phyloP scores from a whole-genome alignment of 2,329 filamentous ascomycete genomes.

The Diplodia seriata region DNA sequence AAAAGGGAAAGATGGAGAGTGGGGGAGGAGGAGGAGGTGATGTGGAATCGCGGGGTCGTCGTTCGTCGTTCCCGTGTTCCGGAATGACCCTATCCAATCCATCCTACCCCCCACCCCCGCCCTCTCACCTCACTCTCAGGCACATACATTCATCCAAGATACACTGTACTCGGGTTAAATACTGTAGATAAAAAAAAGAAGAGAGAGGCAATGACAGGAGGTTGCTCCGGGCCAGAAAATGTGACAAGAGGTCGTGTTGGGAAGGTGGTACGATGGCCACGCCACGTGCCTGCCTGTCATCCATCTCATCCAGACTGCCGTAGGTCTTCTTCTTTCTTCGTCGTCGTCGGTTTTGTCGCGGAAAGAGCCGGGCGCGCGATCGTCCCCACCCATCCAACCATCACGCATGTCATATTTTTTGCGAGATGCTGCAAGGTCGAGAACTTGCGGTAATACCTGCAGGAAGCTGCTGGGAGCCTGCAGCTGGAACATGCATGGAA shows the following conservation, averaged over 20 bases:
- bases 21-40: background rate
- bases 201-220: too few species aligned
- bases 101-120: too few species aligned
- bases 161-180: too few species aligned
- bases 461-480: background rate
- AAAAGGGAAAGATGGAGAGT: background rate
- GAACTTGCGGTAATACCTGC: background rate
- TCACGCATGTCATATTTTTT: background rate
- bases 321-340: background rate
- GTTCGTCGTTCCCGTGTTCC: background rate
- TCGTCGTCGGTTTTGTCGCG: background rate
- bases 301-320: too few species aligned
- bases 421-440: background rate
- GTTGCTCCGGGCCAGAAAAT: too few species aligned
- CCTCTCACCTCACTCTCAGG: too few species aligned
- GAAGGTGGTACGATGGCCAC: conserved; percentile 11
- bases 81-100: background rate
- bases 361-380: conserved; percentile 2
- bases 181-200: too few species aligned
- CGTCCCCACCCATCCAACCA: background rate
- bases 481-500: background rate
- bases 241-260: background rate
- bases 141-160: too few species aligned
- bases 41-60: too few species aligned
- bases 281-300: conserved; percentile 3